Conservation (phyloP, 1,284 basidiomycete species). For the Irpex rosettiformis region DNA sequence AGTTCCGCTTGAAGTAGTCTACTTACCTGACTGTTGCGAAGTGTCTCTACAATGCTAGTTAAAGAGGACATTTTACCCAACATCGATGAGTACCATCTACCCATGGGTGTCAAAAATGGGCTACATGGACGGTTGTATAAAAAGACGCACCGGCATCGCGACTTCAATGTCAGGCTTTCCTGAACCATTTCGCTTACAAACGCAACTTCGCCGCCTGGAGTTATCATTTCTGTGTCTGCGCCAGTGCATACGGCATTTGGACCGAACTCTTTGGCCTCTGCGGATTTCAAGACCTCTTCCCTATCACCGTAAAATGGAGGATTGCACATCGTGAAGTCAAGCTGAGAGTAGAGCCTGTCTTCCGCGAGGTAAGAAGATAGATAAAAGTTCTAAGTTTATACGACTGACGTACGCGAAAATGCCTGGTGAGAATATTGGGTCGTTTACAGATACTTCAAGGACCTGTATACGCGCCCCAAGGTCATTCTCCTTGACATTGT, state of each 20-base stretch:
- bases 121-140: neutral
- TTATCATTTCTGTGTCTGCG: slow-evolving; percentile 82
- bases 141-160: slow-evolving; percentile 47
- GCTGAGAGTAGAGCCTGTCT: slow-evolving; percentile 19
- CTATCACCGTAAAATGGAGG: slow-evolving; percentile 86
- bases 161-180: slow-evolving; percentile 56
- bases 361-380: too few relatives aligned
- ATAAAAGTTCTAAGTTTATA: neutral
- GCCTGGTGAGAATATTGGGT: slow-evolving; percentile 41
- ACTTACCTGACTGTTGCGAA: slow-evolving; percentile 53
- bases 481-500: slow-evolving; percentile 54
- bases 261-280: slow-evolving; percentile 55
- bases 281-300: slow-evolving; percentile 63
- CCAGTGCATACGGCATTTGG: slow-evolving; percentile 84
- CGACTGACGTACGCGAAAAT: slow-evolving; percentile 3
- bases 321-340: slow-evolving; percentile 89
- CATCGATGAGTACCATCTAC: slow-evolving; percentile 91
- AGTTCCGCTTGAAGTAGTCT: neutral
- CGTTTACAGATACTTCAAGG: slow-evolving; percentile 33
- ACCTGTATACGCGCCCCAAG: slow-evolving; percentile 51
- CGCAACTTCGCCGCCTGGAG: slow-evolving; percentile 75
- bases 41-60: slow-evolving; percentile 49
- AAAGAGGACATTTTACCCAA: slow-evolving; percentile 84
- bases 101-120: neutral
- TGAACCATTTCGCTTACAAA: slow-evolving; percentile 80